Evolutionary conservation across 2,329 filamentous ascomycete species (phyloP), one percentile per base, ranked within the genome.

Genomic region (Drechslerella coelobrocha): DNA sequence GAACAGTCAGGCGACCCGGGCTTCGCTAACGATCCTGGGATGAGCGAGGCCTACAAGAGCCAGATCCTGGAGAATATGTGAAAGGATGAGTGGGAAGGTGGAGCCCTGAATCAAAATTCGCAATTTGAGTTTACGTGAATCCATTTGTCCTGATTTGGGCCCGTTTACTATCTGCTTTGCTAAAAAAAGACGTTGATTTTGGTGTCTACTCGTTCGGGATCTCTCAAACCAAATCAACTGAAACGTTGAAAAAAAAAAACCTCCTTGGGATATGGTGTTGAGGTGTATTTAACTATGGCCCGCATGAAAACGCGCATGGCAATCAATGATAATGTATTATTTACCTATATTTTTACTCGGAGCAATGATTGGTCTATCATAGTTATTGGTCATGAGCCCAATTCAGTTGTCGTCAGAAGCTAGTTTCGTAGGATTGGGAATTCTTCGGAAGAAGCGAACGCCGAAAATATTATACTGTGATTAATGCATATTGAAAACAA

Each of bases 31-130:
- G 63, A 61, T 7, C 17, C n/a, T 9, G 57, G 57, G 5, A 21
- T 69, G 45, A 57, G 52, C 52, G 65, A 69, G 17, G 65, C 65
- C 1, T 69, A 62, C 21, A 69, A 59, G 45, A 37, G 51, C 1
- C 51, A 61, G 23, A 41, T 69, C 21, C 65, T 69, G 17, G 65
- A 69, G 27, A 69, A 69, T 37, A 69, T 69, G 57, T 69, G 34
- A 69, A 62, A 39, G 34, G 12, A n/a, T 5, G 12, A n/a, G 12
- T 6, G 4, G 34, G 34, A 14, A 7, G 29, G 7, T 7, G 12
- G 12, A 34, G 29, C 29, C 29, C 6, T 6, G 7, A 34, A 34
- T 34, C 29, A 34, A 34, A 34, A 6, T 34, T 34, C n/a, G n/a
- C n/a, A 12, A 34, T 34, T 34, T 34, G 29, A 7, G 29, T 34